phyloP scores from a whole-genome alignment of 495 filamentous ascomycete genomes.

The Penicillium goetzii region DNA sequence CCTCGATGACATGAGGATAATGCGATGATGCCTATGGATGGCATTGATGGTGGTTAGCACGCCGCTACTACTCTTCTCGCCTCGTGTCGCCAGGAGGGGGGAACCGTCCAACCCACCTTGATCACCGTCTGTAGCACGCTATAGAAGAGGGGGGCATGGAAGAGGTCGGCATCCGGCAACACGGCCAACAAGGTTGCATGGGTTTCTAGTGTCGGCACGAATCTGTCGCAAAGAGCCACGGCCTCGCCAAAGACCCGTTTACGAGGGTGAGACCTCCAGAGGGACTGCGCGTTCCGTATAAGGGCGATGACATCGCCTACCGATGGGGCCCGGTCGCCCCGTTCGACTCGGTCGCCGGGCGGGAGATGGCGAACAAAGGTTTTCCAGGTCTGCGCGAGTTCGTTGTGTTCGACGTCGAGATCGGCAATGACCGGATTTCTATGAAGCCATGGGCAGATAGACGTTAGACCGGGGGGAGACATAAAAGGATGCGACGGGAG shows the following conservation, averaged over 20 bases:
- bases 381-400: slow-evolving; percentile 49
- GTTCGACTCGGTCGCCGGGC: slow-evolving; percentile 37
- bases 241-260: slow-evolving; percentile 36
- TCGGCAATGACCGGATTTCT: slow-evolving; percentile 42
- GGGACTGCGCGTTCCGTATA: slow-evolving; percentile 36
- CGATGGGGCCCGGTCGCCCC: slow-evolving; percentile 40
- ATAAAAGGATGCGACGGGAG: neutral
- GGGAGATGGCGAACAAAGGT: slow-evolving; percentile 43
- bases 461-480: neutral
- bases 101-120: slow-evolving; percentile 38
- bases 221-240: slow-evolving; percentile 40
- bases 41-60: slow-evolving; percentile 8
- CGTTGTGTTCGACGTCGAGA: slow-evolving; percentile 52
- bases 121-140: slow-evolving; percentile 51
- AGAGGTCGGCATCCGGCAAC: slow-evolving; percentile 43
- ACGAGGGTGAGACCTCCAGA: slow-evolving; percentile 38
- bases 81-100: neutral
- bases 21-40: slow-evolving; percentile 45
- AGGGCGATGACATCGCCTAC: slow-evolving; percentile 39
- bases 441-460: slow-evolving; percentile 6
- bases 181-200: slow-evolving; percentile 41
- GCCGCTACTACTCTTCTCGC: neutral
- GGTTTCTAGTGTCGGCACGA: slow-evolving; percentile 42
- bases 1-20: slow-evolving; percentile 51
- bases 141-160: slow-evolving; percentile 48